Base-by-base conservation (phyloP, 2,329 filamentous ascomycete genomes). In the Colletotrichum sp. region DNA sequence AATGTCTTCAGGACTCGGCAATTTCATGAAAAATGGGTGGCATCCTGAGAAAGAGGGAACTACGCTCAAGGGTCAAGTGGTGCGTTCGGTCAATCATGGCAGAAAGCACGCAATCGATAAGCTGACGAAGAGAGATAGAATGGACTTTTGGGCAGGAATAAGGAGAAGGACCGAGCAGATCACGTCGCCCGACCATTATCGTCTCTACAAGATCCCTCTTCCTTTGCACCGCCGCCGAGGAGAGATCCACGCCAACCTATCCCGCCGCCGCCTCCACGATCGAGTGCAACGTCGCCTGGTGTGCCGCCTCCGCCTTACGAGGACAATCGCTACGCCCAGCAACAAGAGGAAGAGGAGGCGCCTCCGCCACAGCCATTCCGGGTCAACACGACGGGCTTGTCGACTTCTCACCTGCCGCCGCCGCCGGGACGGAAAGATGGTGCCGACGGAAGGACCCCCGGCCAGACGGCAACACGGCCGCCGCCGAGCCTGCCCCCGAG, bases 181-280 rank as follows among this genome's bases (percentile, higher is more conserved):
- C 87, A 88, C 78, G 83, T 85, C 60, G 85, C 90, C 36, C 88
- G 89, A 18, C 95, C 96, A 2, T 86, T 98, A 59, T 88, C 92
- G 10, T 88, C 91, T 5, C 89, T 98, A 34, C 93, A 92, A 82
- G 95, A 98, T 82, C 96, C 95, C 2, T 84, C 91, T 2, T 90
- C 92, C 18, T 98, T 98, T 82, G 95, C 91, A 3, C 95, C 95
- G 28, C 96, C 96, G 30, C 96, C 96, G 1, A 96, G 92, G 80
- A 94, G 91, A 77, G 84, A 82, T 15, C 81, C 80, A 18, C 70
- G 71, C 67, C 64, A 79, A 18, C 73, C 78, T 16, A 72, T 77
- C 12, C 63, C 78, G 26, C 21, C 75, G 65, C 68, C 79, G 65
- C 68, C 79, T 6, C 74, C 79, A 13, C 71, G 85, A 48, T 83